Base-by-base conservation (phyloP, 768 basidiomycete species). In the Suillus placidus region DNA sequence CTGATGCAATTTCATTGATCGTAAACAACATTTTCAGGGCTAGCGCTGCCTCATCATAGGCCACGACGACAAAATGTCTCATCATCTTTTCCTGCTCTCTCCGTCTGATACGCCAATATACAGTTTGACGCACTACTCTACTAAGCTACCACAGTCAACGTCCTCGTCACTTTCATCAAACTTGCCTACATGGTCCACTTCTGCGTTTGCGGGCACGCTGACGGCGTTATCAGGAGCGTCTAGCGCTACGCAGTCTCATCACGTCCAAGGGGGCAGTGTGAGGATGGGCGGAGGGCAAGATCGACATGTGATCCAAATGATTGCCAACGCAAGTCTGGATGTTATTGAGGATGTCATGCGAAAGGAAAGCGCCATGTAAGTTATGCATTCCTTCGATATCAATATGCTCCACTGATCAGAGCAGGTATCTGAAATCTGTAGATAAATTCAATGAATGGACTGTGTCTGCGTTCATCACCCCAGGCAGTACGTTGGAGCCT, bases 401-500 rank as follows among this genome's bases (percentile, higher is more conserved):
- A 49, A 68, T 75, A 20, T 30, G 10, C 40, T 43, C 26, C 58
- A 7, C 18, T 60, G 18, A 60, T 42, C 26, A 42, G 42, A 18
- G 38, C 73, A 99, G 97, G 92, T 98, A 98, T 78, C 83, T 98
- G 64, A 97, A 96, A 75, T 87, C 89, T 20, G 89, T 99, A 66
- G 97, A 99, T 84, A 94, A 91, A 80, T 97, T 98, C 80, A 98
- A 99, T 73, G 97, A 99, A 75, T 99, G 97, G 97, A 96, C 89
- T 3, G 89, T 99, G 23, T 99, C 97, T 18, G 95, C 93, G 37
- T 99, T 98, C 79, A 83, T 99, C 23, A 99, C 97, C 0, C 90
- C 96, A 1, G 93, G 92, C 67, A 97, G 97, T 99, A 79, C 7
- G 51, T 51, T 51, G 13, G 30, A 26, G 49, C 51, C 47, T 35